Evolutionary conservation across 305 asterid species (phyloP).

Genomic region (Solanum chacoense): DNA sequence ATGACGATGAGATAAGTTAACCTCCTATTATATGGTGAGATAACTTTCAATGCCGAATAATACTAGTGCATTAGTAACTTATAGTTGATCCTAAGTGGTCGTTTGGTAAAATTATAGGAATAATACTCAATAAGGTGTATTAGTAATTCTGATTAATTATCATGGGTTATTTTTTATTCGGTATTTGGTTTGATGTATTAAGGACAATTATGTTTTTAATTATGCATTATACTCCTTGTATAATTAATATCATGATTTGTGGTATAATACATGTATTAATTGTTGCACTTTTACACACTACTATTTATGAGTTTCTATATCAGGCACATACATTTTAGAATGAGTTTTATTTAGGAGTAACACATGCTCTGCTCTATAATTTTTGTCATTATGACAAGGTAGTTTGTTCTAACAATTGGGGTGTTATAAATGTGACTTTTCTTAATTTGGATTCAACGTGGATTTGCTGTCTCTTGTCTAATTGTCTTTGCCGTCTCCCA

Average conservation of each 20-base stretch:
- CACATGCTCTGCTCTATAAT: neutral
- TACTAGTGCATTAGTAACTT: neutral
- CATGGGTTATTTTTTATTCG: no score
- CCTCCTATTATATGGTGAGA: neutral
- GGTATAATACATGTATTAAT: neutral
- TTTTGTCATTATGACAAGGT: neutral
- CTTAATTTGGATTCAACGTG: neutral
- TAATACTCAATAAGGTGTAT: neutral
- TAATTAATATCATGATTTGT: neutral
- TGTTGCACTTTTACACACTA: neutral
- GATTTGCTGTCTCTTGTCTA: constrained; percentile 12
- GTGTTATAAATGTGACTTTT: neutral
- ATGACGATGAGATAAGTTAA: neutral
- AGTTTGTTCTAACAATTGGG: neutral
- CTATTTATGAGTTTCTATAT: neutral
- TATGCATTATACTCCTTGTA: neutral
- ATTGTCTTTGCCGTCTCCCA: neutral
- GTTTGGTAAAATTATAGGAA: neutral
- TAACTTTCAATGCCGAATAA: neutral
- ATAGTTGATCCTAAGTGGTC: neutral
- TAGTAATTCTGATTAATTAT: neutral
- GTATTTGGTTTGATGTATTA: no score
- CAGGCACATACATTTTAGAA: neutral
- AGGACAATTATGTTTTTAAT: neutral
- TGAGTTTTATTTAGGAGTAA: neutral